Evolutionary conservation across 163 green algal genomes (phyloP).

Genomic region (Scenedesmus sp.): DNA sequence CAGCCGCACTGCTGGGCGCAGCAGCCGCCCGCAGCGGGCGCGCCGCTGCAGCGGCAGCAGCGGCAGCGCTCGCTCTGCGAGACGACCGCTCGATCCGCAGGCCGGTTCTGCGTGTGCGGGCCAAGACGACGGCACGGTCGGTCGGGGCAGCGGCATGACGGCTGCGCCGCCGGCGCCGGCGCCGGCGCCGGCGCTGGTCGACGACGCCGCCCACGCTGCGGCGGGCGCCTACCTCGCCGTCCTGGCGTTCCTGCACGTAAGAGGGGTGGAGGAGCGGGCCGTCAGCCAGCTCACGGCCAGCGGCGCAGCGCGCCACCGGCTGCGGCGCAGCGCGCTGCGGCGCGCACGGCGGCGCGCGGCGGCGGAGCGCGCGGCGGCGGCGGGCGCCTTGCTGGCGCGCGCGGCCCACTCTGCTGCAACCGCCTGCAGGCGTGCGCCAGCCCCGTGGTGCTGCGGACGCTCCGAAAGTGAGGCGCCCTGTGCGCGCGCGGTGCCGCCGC

Average conservation of each 20-base stretch:
- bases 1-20: neutral
- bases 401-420: too few relatives aligned
- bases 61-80: neutral
- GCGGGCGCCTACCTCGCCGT: conserved; percentile 11
- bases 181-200: neutral
- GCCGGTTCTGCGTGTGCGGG: too few relatives aligned
- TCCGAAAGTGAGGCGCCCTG: conserved; percentile 15
- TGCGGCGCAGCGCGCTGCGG: neutral
- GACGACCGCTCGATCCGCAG: too few relatives aligned
- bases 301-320: neutral
- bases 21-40: neutral
- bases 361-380: neutral
- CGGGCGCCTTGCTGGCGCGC: neutral
- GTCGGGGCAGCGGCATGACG: neutral
- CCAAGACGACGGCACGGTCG: conserved; percentile 3
- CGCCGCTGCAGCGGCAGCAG: conserved; percentile 7
- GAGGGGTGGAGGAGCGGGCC: too few relatives aligned
- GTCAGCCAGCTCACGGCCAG: neutral
- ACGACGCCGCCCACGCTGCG: neutral
- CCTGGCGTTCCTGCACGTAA: conserved; percentile 13
- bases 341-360: neutral
- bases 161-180: neutral
- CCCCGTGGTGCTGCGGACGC: conserved; percentile 12
- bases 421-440: conserved; percentile 10
- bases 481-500: too few relatives aligned